A percentile compares a stretch with the other conserved stretches of the same genome.
phyloP scores from a whole-genome alignment of 139 green algal genomes.

The Ettlia oleoabundans region DNA sequence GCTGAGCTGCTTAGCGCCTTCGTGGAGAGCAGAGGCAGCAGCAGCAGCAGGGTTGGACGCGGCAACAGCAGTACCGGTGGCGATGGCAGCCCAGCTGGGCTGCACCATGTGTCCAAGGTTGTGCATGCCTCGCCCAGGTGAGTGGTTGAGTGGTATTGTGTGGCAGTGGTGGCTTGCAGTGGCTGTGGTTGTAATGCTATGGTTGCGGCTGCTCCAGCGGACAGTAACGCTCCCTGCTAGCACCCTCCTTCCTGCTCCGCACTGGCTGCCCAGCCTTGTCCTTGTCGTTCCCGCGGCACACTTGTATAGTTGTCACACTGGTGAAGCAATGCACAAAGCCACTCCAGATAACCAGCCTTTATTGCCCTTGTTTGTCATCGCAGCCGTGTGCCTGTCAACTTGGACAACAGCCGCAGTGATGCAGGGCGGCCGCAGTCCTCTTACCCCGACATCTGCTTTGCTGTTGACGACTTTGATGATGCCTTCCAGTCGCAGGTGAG shows the following conservation, averaged over 20 bases:
- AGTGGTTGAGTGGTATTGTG: too few species aligned
- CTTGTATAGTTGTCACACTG: too few species aligned
- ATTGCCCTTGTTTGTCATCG: neutral
- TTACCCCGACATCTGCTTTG: slow-evolving; percentile 85
- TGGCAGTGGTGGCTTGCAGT: too few species aligned
- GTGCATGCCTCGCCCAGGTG: slow-evolving; percentile 64
- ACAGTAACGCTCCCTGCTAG: too few species aligned
- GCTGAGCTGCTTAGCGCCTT: slow-evolving; percentile 1
- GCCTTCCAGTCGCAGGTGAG: slow-evolving; percentile 68
- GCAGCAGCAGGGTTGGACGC: slow-evolving; percentile 45
- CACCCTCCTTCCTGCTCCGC: too few species aligned
- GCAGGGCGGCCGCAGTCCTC: slow-evolving; percentile 34
- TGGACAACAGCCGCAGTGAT: slow-evolving; percentile 53
- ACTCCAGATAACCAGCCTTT: neutral
- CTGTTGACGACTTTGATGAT: slow-evolving; percentile 76
- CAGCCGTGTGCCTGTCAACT: slow-evolving; percentile 60
- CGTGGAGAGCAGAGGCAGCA: slow-evolving; percentile 5
- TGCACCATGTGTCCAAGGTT: slow-evolving; percentile 43
- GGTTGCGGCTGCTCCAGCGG: too few species aligned
- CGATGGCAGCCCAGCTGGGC: neutral
- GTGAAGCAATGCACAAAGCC: neutral
- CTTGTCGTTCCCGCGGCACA: too few species aligned
- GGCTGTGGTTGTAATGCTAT: too few species aligned
- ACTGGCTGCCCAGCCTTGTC: too few species aligned
- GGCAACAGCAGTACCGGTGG: too few species aligned